A percentile compares a stretch with the other conserved stretches of the same genome.
These are phyloP conservation scores for Talaromyces wortmannii DNA, from an alignment of 495 filamentous ascomycete species.

Conservation along the genomic window DNA sequence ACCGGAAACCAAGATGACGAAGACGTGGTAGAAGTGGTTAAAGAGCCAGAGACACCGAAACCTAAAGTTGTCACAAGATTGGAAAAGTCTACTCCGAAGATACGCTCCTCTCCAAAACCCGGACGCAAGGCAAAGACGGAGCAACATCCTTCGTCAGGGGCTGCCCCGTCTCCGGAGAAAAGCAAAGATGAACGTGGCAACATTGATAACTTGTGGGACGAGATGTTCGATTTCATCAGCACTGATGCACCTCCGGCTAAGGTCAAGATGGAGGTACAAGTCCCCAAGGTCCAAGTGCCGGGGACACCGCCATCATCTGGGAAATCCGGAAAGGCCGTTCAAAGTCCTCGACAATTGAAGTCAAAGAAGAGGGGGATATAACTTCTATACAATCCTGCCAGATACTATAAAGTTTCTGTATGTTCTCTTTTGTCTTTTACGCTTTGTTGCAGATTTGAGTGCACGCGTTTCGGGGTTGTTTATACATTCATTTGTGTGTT, in stretches of 20 bases:
- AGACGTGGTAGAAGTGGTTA: conserved; percentile 10
- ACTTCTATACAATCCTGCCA: too few species aligned
- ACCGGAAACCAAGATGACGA: background rate
- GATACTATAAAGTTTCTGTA: background rate
- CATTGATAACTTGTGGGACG: background rate
- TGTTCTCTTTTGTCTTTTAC: background rate
- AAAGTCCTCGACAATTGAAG: background rate
- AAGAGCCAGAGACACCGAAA: conserved; percentile 31
- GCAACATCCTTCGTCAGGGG: background rate
- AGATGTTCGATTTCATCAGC: background rate
- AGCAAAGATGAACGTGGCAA: background rate
- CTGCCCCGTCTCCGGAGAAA: background rate
- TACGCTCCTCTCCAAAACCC: background rate
- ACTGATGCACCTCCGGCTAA: background rate
- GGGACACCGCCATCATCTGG: conserved; percentile 12
- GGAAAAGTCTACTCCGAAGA: background rate
- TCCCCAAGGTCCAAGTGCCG: conserved; percentile 7
- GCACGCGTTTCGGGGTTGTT: background rate
- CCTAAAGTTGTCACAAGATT: background rate
- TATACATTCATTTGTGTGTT: background rate
- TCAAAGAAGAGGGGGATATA: background rate
- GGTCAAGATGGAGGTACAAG: conserved; percentile 9
- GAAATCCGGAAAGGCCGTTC: background rate
- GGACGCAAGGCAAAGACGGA: background rate
- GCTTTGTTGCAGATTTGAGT: background rate